These are phyloP conservation scores for Xenoacremonium recifei DNA, from an alignment of 2,329 filamentous ascomycete species.

Conservation along the genomic window DNA sequence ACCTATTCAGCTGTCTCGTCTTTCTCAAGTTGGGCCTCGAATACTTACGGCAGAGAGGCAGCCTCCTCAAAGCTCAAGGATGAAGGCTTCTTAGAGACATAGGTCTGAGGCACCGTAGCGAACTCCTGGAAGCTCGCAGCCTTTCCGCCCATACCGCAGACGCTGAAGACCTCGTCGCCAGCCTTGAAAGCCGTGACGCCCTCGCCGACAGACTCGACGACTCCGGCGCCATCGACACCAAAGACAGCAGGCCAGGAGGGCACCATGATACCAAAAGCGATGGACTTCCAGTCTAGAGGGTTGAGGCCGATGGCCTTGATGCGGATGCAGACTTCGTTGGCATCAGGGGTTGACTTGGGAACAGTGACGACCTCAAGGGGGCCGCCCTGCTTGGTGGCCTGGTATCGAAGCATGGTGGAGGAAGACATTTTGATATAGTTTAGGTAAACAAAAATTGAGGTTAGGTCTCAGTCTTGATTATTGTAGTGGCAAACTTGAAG, in stretches of 20 bases:
- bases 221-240: slow-evolving; percentile 20
- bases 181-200: slow-evolving; percentile 16
- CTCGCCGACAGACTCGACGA: slow-evolving; percentile 21
- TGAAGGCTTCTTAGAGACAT: slow-evolving; percentile 16
- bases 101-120: slow-evolving; percentile 17
- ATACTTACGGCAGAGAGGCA: slow-evolving; percentile 17
- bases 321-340: slow-evolving; percentile 16
- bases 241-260: slow-evolving; percentile 15
- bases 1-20: no score
- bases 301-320: slow-evolving; percentile 21
- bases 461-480: no score
- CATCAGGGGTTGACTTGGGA: slow-evolving; percentile 9
- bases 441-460: no score
- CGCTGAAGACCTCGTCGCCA: slow-evolving; percentile 40
- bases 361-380: slow-evolving; percentile 16
- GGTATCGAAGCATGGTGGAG: slow-evolving; percentile 15
- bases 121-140: slow-evolving; percentile 18
- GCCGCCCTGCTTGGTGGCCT: slow-evolving; percentile 14
- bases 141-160: slow-evolving; percentile 18
- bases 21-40: no score
- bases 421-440: no score
- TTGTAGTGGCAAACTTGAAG: no score
- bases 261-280: slow-evolving; percentile 16
- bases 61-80: slow-evolving; percentile 14
- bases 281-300: slow-evolving; percentile 21